A percentile compares a stretch with the other conserved stretches of the same genome.
These are phyloP conservation scores for Tetrapisispora arboricola DNA, from an alignment of 805 yeast species.

Conservation along the genomic window DNA sequence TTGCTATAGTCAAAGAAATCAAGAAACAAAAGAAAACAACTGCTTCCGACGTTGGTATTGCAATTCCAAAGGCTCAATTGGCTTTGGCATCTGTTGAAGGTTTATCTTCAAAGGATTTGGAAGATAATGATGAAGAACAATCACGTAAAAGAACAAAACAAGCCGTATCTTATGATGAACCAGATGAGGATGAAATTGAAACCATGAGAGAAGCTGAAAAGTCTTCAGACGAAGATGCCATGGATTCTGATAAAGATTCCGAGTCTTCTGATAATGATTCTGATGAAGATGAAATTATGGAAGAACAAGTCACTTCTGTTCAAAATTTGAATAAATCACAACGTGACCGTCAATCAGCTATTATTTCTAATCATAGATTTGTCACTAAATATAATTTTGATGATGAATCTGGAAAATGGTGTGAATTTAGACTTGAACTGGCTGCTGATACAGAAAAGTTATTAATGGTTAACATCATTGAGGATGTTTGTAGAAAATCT, in stretches of 20 bases:
- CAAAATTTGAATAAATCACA: slow-evolving; percentile 47
- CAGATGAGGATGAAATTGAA: slow-evolving; percentile 91
- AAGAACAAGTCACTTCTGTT: slow-evolving; percentile 15
- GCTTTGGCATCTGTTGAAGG: slow-evolving; percentile 32
- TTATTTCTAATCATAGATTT: slow-evolving; percentile 60
- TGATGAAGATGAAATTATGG: slow-evolving; percentile 30
- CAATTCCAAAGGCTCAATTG: slow-evolving; percentile 49
- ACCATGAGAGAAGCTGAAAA: slow-evolving; percentile 77
- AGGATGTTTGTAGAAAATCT: slow-evolving; percentile 77
- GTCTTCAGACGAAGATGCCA: slow-evolving; percentile 59
- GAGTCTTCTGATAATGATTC: slow-evolving; percentile 37
- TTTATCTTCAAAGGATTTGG: slow-evolving; percentile 29
- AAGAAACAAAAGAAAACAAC: slow-evolving; percentile 62
- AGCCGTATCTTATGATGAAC: slow-evolving; percentile 86
- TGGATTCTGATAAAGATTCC: slow-evolving; percentile 31
- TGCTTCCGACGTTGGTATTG: slow-evolving; percentile 58
- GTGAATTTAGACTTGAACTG: slow-evolving; percentile 77
- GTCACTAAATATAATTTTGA: slow-evolving; percentile 81
- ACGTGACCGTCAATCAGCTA: slow-evolving; percentile 76
- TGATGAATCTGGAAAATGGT: slow-evolving; percentile 82
- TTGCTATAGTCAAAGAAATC: slow-evolving; percentile 66
- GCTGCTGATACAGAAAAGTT: slow-evolving; percentile 82
- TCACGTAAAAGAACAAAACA: slow-evolving; percentile 59
- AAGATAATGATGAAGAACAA: slow-evolving; percentile 47
- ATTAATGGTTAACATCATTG: slow-evolving; percentile 94